Percentiles rank a stretch among this genome's conserved stretches.
These are phyloP conservation scores for Turnera subulata DNA, from an alignment of 345 rosid species.

Conservation along the genomic window DNA sequence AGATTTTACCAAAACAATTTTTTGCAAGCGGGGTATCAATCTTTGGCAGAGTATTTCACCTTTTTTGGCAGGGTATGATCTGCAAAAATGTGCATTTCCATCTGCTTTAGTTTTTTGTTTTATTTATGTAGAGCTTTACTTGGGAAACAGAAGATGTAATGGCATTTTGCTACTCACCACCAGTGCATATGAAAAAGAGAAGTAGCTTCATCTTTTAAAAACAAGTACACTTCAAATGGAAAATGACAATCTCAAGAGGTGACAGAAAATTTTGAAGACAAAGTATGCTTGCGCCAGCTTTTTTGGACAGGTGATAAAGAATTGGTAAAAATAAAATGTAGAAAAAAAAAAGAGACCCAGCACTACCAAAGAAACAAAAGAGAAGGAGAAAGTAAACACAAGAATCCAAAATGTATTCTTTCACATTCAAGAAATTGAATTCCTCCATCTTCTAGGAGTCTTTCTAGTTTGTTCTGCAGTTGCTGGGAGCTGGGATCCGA, in stretches of 20 bases:
- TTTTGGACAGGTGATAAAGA: not conserved
- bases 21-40: too few relatives aligned
- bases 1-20: too few relatives aligned
- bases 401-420: not conserved
- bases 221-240: not conserved
- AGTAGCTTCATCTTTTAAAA: too few relatives aligned
- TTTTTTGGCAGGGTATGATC: too few relatives aligned
- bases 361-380: constrained; percentile 7
- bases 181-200: too few relatives aligned
- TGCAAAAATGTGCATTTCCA: too few relatives aligned
- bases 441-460: constrained; percentile 92
- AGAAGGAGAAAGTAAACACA: not conserved
- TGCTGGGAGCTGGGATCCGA: constrained; percentile 43
- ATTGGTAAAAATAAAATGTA: too few relatives aligned
- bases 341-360: not conserved
- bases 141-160: too few relatives aligned
- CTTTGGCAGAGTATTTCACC: too few relatives aligned
- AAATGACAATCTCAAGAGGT: constrained; percentile 4
- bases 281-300: constrained; percentile 4
- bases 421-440: constrained; percentile 65
- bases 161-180: too few relatives aligned
- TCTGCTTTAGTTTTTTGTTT: too few relatives aligned
- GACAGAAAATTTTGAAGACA: constrained; percentile 3
- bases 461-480: constrained; percentile 54
- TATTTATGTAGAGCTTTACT: too few relatives aligned